Base-by-base conservation (phyloP, 2,329 filamentous ascomycete genomes). In the Nigrospora osmanthi region DNA sequence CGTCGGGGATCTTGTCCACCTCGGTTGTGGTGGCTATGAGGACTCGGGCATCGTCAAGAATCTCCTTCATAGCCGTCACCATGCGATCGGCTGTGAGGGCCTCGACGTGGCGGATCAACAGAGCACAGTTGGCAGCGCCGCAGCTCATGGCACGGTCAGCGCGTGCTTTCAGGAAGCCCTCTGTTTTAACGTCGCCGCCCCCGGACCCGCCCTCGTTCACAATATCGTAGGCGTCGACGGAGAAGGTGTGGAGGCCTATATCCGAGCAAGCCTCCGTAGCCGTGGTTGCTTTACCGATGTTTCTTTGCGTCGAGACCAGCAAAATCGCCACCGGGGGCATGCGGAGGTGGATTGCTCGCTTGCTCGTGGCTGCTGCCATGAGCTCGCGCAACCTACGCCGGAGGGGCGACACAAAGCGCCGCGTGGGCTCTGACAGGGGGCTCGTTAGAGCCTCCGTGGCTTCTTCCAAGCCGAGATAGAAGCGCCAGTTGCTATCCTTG, bases 21-120 rank as follows among this genome's bases (percentile, higher is more conserved):
- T 97, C 91, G 7, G 89, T 95, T 0, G 91, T 96, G 0, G 93
- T 98, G 1, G 93, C 91, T 54, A 98, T 83, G 19, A 98, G 68
- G 3, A 97, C 87, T 44, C 93, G 75, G 3, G 82, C 81, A 39
- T 86, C 83, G n/a, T 79, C 73, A 17, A 96, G 67, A 3, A 97
- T 83, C 49, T 95, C 87, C 58, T 88, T 87, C 59, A 98, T 73
- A 0, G 89, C 87, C 4, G 85, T 78, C 15, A 88, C 81, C 72
- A 97, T 96, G 34, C 91, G 80, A 61, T 97, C 93, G 0, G 90
- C 89, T 1, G 87, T 94, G 51, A 98, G 69, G 1, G 90, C 87
- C 54, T 98, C 93, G 35, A 97, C 79, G 56, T 98, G 93, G 48
- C 83, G 83, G 53, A 98, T 77, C n/a, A 97, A 72, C 41, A 98